These are phyloP conservation scores for Symbiotaphrina buchneri DNA, from an alignment of 495 filamentous ascomycete species.

Conservation along the genomic window DNA sequence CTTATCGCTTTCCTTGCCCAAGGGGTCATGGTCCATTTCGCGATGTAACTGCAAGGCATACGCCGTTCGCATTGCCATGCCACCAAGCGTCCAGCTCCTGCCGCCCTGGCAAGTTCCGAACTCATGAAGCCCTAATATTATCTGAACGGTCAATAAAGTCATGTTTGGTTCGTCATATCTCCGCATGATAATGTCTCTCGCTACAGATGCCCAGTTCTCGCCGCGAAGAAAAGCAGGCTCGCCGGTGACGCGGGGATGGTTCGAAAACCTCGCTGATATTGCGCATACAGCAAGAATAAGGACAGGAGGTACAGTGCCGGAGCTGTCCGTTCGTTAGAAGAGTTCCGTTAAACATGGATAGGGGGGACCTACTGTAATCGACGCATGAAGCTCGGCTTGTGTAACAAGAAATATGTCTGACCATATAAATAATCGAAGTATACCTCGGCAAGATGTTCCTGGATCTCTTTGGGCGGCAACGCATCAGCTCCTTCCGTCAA, in stretches of 20 bases:
- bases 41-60: conserved; percentile 87
- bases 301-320: conserved; percentile 56
- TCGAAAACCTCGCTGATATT: conserved; percentile 85
- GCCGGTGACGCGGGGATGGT: conserved; percentile 63
- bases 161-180: conserved; percentile 91
- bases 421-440: conserved; percentile 96
- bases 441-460: conserved; percentile 83
- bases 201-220: conserved; percentile 70
- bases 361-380: conserved; percentile 33
- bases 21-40: conserved; percentile 74
- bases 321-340: conserved; percentile 17
- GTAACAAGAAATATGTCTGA: conserved; percentile 83
- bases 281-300: conserved; percentile 82
- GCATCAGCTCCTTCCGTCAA: conserved; percentile 64
- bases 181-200: conserved; percentile 61
- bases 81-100: conserved; percentile 83
- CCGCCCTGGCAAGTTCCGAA: conserved; percentile 96
- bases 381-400: conserved; percentile 92
- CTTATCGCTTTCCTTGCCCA: conserved; percentile 33
- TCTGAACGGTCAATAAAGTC: conserved; percentile 70
- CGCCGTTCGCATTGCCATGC: conserved; percentile 90
- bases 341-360: neutral
- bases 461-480: conserved; percentile 69
- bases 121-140: conserved; percentile 79
- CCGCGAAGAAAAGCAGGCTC: conserved; percentile 79